phyloP scores from a whole-genome alignment of 2,329 filamentous ascomycete species.

The Teratosphaeria destructans region DNA sequence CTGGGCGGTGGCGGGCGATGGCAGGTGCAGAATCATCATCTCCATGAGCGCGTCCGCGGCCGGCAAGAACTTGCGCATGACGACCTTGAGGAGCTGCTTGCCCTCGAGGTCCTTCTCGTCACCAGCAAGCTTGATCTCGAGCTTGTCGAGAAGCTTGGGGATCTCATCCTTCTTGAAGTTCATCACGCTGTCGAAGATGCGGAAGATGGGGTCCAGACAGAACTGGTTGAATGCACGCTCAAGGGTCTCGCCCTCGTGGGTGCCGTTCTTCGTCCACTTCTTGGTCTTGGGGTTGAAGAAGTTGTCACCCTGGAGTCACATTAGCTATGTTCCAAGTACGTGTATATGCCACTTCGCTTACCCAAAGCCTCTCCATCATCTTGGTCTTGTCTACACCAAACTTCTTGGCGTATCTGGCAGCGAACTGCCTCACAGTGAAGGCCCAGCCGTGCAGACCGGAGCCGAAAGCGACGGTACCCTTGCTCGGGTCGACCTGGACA shows the following conservation, averaged over 20 bases:
- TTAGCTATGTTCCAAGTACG: not conserved
- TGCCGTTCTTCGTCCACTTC: conserved; percentile 93
- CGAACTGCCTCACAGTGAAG: conserved; percentile 98
- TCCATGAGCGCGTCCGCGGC: conserved; percentile 96
- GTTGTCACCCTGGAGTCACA: conserved; percentile 63
- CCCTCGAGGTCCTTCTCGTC: conserved; percentile 92
- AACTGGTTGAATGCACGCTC: conserved; percentile 99
- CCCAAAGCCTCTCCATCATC: conserved; percentile 99
- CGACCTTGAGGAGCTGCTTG: conserved; percentile 93
- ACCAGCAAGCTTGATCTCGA: conserved; percentile 76
- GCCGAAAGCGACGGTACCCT: conserved; percentile 96
- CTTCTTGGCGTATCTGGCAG: conserved; percentile 94
- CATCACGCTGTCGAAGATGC: conserved; percentile 92
- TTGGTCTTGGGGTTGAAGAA: conserved; percentile 99
- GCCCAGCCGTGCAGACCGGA: conserved; percentile 99
- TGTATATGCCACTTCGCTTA: conserved; percentile 33
- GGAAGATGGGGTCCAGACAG: conserved; percentile 99
- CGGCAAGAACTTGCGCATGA: conserved; percentile 98
- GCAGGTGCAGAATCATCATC: conserved; percentile 99
- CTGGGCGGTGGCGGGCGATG: conserved; percentile 91
- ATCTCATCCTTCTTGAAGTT: conserved; percentile 98
- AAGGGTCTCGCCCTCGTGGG: conserved; percentile 73
- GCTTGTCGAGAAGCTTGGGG: conserved; percentile 73
- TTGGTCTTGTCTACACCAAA: conserved; percentile 99
- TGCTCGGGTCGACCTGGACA: conserved; percentile 95